Base-by-base conservation (phyloP, 306 rosid genomes). In the Castanea mollissima region DNA sequence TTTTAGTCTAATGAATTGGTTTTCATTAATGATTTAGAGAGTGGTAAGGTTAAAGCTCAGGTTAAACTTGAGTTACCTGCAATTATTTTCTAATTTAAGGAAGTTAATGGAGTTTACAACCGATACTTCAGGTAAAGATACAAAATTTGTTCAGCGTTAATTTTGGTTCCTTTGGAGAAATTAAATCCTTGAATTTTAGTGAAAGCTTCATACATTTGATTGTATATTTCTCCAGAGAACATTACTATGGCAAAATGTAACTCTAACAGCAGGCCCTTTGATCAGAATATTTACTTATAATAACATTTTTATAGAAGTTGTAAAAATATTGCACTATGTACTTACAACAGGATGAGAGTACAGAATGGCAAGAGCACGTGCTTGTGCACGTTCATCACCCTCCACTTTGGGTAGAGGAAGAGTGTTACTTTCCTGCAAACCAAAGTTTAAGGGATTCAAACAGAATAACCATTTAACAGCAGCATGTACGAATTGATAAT, bases 341-440 rank as follows among this genome's bases (percentile, higher is more conserved):
- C 98, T 91, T 83, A 93, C 94, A 18, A 93, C 98, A 31, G 98
- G 98, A 85, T 93, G 94, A 62, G 97, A 93, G 73, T 91, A 58
- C 70, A 91, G 77, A 68, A 92, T 93, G 59, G 98, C 98, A 85
- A 93, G 85, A 59, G 98, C 92, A 20, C 94, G 94, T 44, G 97
- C 97, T 87, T 91, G 92, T 67, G 94, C 68, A 32, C 92, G 98
- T 72, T 85, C 93, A 86, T 93, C 91, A 20, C 98, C 98, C 88
- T 90, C 94, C 83, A 91, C 88, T 86, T 85, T 89, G 63, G 94
- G 98, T 75, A 90, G 81, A 80, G 97, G 97, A 88, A 93, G 97
- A 74, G 84, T 75, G 62, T 85, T 74, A 64, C 68, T 80, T 78
- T 91, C 93, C 97, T 93, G 92, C 73, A 83, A 77, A 27, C 82